Evolutionary conservation across 257 asterid species (phyloP).

Genomic region (Plectranthus barbatus): DNA sequence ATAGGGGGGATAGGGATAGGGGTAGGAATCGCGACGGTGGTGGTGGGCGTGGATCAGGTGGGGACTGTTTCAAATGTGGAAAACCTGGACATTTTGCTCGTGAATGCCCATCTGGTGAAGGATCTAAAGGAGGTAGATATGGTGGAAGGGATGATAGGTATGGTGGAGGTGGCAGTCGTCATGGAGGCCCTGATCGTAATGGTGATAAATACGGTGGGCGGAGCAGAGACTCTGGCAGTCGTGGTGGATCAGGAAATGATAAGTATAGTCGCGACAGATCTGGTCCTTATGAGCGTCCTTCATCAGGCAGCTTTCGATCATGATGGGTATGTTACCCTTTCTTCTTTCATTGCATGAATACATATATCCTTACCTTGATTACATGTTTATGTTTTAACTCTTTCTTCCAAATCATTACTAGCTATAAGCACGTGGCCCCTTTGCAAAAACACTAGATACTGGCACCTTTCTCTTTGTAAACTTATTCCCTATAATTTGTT

Average conservation of each 20-base stretch:
- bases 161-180: constrained; percentile 59
- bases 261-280: constrained; percentile 74
- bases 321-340: constrained; percentile 14
- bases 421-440: background rate
- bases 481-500: background rate
- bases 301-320: constrained; percentile 40
- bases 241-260: constrained; percentile 60
- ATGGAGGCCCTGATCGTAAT: constrained; percentile 71
- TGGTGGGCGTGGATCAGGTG: constrained; percentile 78
- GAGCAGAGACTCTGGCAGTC: constrained; percentile 56
- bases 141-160: constrained; percentile 59
- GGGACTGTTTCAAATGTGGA: constrained; percentile 90
- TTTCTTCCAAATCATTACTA: background rate
- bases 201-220: constrained; percentile 73
- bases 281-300: constrained; percentile 85
- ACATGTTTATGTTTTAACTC: background rate
- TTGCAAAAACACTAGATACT: background rate
- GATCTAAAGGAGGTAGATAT: constrained; percentile 45
- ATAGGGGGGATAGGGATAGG: constrained; percentile 39
- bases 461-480: background rate
- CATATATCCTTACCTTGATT: background rate
- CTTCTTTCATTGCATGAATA: background rate
- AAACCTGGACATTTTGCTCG: constrained; percentile 97
- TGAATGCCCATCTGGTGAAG: constrained; percentile 82
- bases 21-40: constrained; percentile 53